Evolutionary conservation across 2,329 filamentous ascomycete species (phyloP).

Genomic region (Ophiostoma fasciatum): DNA sequence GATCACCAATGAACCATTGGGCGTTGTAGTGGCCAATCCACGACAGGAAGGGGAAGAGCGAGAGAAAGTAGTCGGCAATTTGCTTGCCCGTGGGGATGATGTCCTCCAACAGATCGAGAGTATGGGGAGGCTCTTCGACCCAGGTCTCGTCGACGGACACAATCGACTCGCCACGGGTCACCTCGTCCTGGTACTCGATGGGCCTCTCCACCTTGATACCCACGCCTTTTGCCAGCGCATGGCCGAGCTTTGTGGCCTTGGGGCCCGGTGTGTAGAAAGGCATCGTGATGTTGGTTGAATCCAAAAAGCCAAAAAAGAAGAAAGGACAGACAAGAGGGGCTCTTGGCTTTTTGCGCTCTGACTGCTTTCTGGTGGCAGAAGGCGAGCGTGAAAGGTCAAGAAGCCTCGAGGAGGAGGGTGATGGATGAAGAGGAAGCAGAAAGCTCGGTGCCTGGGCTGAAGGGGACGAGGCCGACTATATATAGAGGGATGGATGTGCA

Average conservation of each 20-base stretch:
- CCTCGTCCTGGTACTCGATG: conserved; percentile 42
- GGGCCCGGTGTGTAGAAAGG: conserved; percentile 6
- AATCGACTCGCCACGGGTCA: conserved; percentile 65
- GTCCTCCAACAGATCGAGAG: conserved; percentile 54
- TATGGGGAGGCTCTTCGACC: conserved; percentile 66
- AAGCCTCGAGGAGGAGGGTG: background rate
- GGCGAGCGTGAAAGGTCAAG: background rate
- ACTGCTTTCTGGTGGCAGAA: background rate
- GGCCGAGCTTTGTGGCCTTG: conserved; percentile 46
- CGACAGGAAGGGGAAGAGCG: conserved; percentile 73
- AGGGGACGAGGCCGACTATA: conserved; percentile 5
- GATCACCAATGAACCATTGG: conserved; percentile 77
- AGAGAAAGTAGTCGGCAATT: conserved; percentile 45
- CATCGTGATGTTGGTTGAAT: conserved; percentile 5
- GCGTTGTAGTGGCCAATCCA: conserved; percentile 85
- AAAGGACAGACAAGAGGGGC: background rate
- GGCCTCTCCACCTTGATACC: conserved; percentile 67
- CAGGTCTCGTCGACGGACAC: conserved; percentile 63
- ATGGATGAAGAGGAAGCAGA: background rate
- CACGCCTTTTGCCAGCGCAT: conserved; percentile 60
- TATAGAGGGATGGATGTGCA: conserved; percentile 1
- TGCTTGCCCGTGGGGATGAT: conserved; percentile 44
- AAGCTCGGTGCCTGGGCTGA: background rate
- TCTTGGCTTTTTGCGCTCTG: background rate
- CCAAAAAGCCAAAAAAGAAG: background rate